Evolutionary conservation across 768 basidiomycete genomes (phyloP).

Genomic region (Leccinum rimulosum): DNA sequence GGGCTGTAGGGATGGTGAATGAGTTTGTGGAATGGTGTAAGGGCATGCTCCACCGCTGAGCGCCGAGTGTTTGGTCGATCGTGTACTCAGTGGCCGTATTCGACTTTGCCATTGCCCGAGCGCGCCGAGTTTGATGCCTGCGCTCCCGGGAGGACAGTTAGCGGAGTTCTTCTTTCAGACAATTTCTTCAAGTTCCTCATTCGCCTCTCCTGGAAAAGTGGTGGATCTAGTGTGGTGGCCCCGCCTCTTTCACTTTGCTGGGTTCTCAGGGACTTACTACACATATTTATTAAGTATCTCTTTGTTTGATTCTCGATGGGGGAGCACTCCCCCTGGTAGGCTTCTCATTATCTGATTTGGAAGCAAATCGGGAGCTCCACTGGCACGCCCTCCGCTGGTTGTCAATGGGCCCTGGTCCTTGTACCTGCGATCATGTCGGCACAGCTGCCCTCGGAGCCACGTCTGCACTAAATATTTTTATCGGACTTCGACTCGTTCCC

Average conservation of each 20-base stretch:
- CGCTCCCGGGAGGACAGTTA: not conserved
- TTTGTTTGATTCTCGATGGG: not conserved
- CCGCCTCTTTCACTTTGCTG: not conserved
- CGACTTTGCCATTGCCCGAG: not conserved
- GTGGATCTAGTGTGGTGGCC: not conserved
- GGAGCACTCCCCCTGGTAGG: not conserved
- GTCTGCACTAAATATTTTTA: not conserved
- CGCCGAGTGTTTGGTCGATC: not conserved
- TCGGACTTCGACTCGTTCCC: not conserved
- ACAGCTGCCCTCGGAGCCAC: not conserved
- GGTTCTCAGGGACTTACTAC: not conserved
- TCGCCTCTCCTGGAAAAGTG: not conserved
- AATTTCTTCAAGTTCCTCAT: not conserved
- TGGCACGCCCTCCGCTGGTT: not conserved
- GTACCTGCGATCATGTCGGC: not conserved
- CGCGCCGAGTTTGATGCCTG: not conserved
- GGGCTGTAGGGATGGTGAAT: slow-evolving; percentile 41
- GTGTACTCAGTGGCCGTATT: not conserved
- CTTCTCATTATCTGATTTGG: not conserved
- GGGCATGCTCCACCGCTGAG: slow-evolving; percentile 22
- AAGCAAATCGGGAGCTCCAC: not conserved
- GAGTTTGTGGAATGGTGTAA: slow-evolving; percentile 30
- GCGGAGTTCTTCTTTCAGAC: not conserved
- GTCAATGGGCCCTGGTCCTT: not conserved
- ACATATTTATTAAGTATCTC: not conserved